Conservation (phyloP, 768 basidiomycete genomes). For the Rhizopogon salebrosus region DNA sequence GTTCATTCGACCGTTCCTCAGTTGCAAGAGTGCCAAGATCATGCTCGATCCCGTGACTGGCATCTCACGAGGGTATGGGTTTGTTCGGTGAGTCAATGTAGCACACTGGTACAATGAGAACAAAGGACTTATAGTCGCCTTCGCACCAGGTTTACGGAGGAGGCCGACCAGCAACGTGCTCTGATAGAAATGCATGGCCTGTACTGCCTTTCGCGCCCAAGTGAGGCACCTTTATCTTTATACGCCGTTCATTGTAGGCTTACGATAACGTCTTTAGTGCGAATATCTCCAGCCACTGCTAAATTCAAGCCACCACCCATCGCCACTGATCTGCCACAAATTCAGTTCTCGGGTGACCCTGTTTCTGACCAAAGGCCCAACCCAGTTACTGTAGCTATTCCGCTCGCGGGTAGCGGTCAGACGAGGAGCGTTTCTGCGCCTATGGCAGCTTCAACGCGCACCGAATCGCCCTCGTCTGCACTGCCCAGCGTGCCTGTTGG, state of each 20-base stretch:
- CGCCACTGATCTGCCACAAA: conserved; percentile 41
- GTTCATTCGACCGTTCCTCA: conserved; percentile 82
- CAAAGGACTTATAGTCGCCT: background rate
- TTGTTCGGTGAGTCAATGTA: conserved; percentile 61
- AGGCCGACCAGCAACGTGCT: conserved; percentile 84
- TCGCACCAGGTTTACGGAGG: conserved; percentile 71
- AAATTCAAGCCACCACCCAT: conserved; percentile 67
- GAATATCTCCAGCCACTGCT: conserved; percentile 85
- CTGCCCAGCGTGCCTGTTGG: conserved; percentile 31
- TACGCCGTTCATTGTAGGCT: conserved; percentile 4
- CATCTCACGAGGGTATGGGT: conserved; percentile 86
- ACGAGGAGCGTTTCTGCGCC: conserved; percentile 68
- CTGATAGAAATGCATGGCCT: conserved; percentile 89
- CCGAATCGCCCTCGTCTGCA: conserved; percentile 17
- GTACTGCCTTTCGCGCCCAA: conserved; percentile 84
- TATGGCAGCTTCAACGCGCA: conserved; percentile 41
- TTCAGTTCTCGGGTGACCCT: conserved; percentile 34
- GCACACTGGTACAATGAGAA: background rate
- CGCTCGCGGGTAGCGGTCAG: conserved; percentile 40
- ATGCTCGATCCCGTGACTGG: conserved; percentile 91
- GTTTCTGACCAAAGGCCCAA: conserved; percentile 29
- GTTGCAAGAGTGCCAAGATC: conserved; percentile 94
- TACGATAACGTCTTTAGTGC: conserved; percentile 54
- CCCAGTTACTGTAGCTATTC: conserved; percentile 44
- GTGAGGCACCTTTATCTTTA: conserved; percentile 39